Evolutionary conservation across 2,329 filamentous ascomycete species (phyloP), one percentile per base, ranked within the genome.

Genomic region (Xylaria sp.): DNA sequence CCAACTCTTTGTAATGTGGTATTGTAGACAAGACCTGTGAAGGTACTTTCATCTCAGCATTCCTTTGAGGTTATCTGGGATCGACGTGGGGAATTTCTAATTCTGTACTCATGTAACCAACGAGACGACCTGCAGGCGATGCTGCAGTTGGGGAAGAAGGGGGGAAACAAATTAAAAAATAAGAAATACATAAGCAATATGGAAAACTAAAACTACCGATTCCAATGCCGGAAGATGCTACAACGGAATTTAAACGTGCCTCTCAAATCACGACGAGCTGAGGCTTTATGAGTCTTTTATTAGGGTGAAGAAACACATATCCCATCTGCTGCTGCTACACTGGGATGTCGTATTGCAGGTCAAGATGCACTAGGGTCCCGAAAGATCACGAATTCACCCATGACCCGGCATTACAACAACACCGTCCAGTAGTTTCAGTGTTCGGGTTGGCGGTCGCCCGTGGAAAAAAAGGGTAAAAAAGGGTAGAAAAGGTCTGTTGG

Each of bases 381-480:
- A 58, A 22, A 65, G 50, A 65, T 62, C 36, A 61, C 50, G 61
- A 63, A 57, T 25, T 33, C 39, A 68, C 53, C 39, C 61, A 71
- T 60, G 68, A 65, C 11, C 59, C 71, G 73, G 72, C 68, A 73
- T 70, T 64, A 67, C 61, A 25, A 67, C 53, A 64, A 59, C 61
- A 66, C 5, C 3, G 71, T 39, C 25, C 36, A 7, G 50, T 49
- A 45, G 75, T 77, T 77, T 77, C 75, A 76, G 70, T 57, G 50
- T 65, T 73, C 75, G 75, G 75, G 54, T 74, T 57, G 71, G 56
- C 66, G 67, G 31, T 69, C 63, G 72, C 71, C 75, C 75, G 75
- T 72, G 64, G 42, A 72, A 47, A 61, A 33, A 49, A 42, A n/a
- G n/a, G n/a, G n/a, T n/a, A n/a, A n/a, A n/a, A n/a, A n/a, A n/a